Evolutionary conservation across 2,329 filamentous ascomycete genomes (phyloP), one percentile per base, ranked within the genome.

Genomic region (Trichoderma breve): DNA sequence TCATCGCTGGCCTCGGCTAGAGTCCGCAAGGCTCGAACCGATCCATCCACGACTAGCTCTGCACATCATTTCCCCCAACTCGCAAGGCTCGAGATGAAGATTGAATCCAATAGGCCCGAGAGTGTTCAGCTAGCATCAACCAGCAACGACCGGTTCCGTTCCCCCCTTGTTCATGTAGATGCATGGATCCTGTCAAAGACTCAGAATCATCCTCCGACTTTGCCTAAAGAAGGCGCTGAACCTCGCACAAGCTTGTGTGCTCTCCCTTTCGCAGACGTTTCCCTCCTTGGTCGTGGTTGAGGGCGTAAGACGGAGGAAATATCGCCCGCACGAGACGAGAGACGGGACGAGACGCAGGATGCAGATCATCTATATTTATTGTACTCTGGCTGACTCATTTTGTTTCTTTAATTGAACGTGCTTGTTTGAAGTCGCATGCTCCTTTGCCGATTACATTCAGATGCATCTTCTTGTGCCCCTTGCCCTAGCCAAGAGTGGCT

Each of bases 301-400:
- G 26, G n/a, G 21, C 30, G 68, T 70, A 70, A 70, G 68, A 70
- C 68, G 68, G 68, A 55, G 43, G 30, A 70, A 70, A 47, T 32
- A 62, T 70, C 28, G 34, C 28, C 67, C 39, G 24, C 12, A 3
- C 11, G 30, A 43, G 53, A 34, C n/a, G 28, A 34, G n/a, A 53
- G 47, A 24, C 47, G 21, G 43, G 43, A 21, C 9, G n/a, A 53
- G 15, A 43, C 39, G 18, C 39, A 43, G 3, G 21, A 53, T 53
- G 21, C 47, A 24, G 47, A 53, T 53, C 47, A 24, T 53, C 47
- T 53, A 53, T 53, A 53, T 53, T 53, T 24, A 7, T 24, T 24
- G 21, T 53, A 14, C 9, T 53, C 5, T 12, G 5, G 47, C 21
- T 53, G 47, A 53, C n/a, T 53, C 47, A 53, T 24, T 24, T 21